These are phyloP conservation scores for Tardiomyces digboiensis DNA, from an alignment of 1,139 yeast genomes.

Conservation along the genomic window DNA sequence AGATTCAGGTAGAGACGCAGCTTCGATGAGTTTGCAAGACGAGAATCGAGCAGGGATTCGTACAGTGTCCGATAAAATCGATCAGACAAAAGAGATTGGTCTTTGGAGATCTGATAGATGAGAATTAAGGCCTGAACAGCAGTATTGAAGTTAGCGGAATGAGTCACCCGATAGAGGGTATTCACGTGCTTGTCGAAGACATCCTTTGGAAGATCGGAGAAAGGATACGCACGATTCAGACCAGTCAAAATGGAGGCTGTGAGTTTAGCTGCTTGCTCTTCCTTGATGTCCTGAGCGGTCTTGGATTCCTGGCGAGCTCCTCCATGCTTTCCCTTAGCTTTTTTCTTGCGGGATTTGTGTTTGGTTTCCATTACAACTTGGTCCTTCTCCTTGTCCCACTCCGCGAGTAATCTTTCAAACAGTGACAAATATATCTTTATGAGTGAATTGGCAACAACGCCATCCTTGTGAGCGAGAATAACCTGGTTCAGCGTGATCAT, in stretches of 20 bases:
- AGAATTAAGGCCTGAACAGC: conserved; percentile 87
- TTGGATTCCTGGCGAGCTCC: conserved; percentile 62
- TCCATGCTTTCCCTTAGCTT: conserved; percentile 57
- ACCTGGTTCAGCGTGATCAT: conserved; percentile 88
- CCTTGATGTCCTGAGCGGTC: conserved; percentile 60
- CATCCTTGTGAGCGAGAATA: conserved; percentile 69
- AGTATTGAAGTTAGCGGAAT: conserved; percentile 89
- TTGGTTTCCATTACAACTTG: conserved; percentile 21
- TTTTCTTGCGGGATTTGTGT: conserved; percentile 22
- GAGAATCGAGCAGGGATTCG: conserved; percentile 80
- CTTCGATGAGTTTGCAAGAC: conserved; percentile 76
- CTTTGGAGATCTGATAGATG: conserved; percentile 57
- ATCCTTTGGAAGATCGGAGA: conserved; percentile 64
- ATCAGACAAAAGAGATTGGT: conserved; percentile 34
- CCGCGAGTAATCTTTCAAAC: conserved; percentile 74
- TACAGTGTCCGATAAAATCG: conserved; percentile 84
- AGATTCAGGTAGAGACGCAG: conserved; percentile 74
- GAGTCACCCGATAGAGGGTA: conserved; percentile 83
- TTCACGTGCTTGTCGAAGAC: conserved; percentile 72
- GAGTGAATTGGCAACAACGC: conserved; percentile 67
- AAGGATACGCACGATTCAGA: conserved; percentile 93
- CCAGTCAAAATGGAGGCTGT: conserved; percentile 93
- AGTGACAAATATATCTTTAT: conserved; percentile 79
- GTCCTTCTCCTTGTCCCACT: conserved; percentile 45
- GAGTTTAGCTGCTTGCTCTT: conserved; percentile 76